Base-by-base conservation (phyloP, 2,329 filamentous ascomycete species). In the Ceratocystis harringtonii region DNA sequence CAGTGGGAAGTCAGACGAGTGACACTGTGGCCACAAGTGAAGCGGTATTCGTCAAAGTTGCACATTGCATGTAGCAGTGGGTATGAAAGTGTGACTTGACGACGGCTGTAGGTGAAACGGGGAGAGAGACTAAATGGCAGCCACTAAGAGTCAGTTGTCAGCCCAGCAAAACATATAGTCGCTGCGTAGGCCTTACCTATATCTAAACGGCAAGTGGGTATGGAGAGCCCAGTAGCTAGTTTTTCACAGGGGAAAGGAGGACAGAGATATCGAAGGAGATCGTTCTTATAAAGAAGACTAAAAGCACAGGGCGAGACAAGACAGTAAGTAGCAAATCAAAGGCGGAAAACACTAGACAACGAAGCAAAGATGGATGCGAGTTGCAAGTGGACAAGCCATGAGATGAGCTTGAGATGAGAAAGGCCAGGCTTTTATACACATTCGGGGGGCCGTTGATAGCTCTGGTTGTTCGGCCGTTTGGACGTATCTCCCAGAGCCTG, bases 11-110 rank as follows among this genome's bases (percentile, higher is more conserved):
- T 84, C 36, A 88, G 77, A 22, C 84, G 81, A 30, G 80, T 74
- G 17, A 77, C 75, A 4, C 78, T 79, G 75, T 90, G 87, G 36
- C 78, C 78, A 76, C 88, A 92, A 63, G 73, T 75, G 72, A 87
- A 90, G 67, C 82, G 73, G 69, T 87, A 87, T 68, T 85, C 82
- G 72, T 91, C 87, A 73, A 78, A 90, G 72, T 87, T 82, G 70
- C 86, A 89, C 86, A 89, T 89, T 45, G 70, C 76, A 70, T 43
- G 28, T 30, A 66, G 57, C 30, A 22, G 17, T 52, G 25, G 10
- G 28, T 30, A 1, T 12, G 52, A 15, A 15, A 12, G 36, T 41
- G 36, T 41, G 36, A 15, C 36, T 41, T 41, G 36, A 41, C 1
- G 36, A 41, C 36, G 10, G 3, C 36, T 12, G 36, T 41, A 10